Percentiles rank a stretch among this genome's conserved stretches.
phyloP scores from a whole-genome alignment of 2,329 filamentous ascomycete species.

The Amylocarpus encephaloides region DNA sequence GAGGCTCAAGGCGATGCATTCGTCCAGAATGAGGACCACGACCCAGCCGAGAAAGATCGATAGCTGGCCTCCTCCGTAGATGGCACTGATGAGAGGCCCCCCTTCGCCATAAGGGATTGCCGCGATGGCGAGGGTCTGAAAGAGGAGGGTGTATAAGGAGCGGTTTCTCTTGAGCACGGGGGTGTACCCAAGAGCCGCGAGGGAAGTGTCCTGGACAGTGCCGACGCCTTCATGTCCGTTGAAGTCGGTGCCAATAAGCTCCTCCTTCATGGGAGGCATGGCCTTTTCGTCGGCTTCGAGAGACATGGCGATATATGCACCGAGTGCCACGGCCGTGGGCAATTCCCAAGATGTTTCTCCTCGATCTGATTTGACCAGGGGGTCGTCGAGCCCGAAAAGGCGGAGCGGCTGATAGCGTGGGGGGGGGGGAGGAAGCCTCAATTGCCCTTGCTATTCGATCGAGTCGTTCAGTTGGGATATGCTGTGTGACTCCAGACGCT shows the following conservation, averaged over 20 bases:
- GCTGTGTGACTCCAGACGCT: too few species aligned
- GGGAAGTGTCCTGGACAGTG: slow-evolving; percentile 17
- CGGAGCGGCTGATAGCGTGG: too few species aligned
- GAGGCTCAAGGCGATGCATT: slow-evolving; percentile 64
- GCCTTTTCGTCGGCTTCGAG: slow-evolving; percentile 5
- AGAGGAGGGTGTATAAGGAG: slow-evolving; percentile 53
- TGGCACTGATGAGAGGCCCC: slow-evolving; percentile 27
- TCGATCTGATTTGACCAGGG: too few species aligned
- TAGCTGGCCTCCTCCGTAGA: slow-evolving; percentile 39
- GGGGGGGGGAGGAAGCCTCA: too few species aligned
- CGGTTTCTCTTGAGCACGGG: slow-evolving; percentile 52
- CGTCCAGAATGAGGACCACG: slow-evolving; percentile 45
- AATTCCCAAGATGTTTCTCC: too few species aligned
- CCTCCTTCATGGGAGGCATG: not conserved
- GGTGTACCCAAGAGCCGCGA: slow-evolving; percentile 46
- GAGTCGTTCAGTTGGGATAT: too few species aligned
- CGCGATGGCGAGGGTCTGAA: slow-evolving; percentile 55
- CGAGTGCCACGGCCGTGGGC: not conserved
- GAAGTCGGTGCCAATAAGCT: not conserved
- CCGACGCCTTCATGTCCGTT: not conserved
- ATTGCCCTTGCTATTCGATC: too few species aligned
- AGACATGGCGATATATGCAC: not conserved
- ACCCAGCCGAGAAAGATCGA: slow-evolving; percentile 54
- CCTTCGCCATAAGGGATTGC: slow-evolving; percentile 49
- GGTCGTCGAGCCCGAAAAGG: too few species aligned